These are phyloP conservation scores for Colletotrichum euphorbiae DNA, from an alignment of 2,329 filamentous ascomycete genomes.

Conservation along the genomic window DNA sequence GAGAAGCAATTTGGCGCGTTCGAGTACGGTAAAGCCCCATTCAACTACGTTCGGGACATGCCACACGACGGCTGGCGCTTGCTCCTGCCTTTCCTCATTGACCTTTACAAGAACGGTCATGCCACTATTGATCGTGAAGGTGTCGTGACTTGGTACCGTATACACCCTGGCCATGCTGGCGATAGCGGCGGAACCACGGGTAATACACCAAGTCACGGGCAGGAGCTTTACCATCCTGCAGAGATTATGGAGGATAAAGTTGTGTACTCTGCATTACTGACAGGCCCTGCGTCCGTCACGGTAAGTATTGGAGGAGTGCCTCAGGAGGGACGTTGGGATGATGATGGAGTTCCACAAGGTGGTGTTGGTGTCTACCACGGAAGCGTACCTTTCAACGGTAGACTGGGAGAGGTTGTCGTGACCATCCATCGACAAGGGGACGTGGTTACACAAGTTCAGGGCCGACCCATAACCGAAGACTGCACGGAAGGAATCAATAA, in stretches of 20 bases:
- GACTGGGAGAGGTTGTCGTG: constrained; percentile 44
- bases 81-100: constrained; percentile 54
- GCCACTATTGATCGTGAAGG: constrained; percentile 44
- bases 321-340: constrained; percentile 40
- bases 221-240: constrained; percentile 42
- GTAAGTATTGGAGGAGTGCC: constrained; percentile 46
- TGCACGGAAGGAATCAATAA: constrained; percentile 37
- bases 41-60: constrained; percentile 59
- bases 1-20: constrained; percentile 36
- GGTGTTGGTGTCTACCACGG: constrained; percentile 49
- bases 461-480: constrained; percentile 30
- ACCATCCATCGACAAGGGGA: constrained; percentile 23
- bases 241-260: constrained; percentile 42
- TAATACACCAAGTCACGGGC: constrained; percentile 45
- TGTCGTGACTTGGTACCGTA: constrained; percentile 46
- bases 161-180: constrained; percentile 40
- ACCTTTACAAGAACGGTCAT: constrained; percentile 48
- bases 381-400: constrained; percentile 42
- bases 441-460: constrained; percentile 27
- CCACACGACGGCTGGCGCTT: constrained; percentile 64
- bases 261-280: constrained; percentile 46
- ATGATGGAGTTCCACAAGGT: constrained; percentile 42
- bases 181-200: constrained; percentile 44
- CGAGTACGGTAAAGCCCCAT: constrained; percentile 41
- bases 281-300: constrained; percentile 41